Percentiles rank a stretch among this genome's conserved stretches.
phyloP scores from a whole-genome alignment of 306 rosid species.

The Vigna trinervia region DNA sequence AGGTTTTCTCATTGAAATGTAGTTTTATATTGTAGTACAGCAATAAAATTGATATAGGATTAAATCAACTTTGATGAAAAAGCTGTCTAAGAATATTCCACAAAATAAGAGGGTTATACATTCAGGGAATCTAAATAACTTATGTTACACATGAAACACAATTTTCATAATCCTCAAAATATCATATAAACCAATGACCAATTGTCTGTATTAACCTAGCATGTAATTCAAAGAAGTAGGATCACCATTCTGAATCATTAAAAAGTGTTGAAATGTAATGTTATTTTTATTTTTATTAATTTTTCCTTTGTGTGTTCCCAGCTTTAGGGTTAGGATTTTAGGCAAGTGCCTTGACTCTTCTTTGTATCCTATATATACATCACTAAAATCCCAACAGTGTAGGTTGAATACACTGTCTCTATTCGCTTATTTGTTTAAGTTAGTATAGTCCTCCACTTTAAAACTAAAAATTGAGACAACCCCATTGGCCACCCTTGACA shows the following conservation, averaged over 20 bases:
- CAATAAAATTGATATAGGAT: not conserved
- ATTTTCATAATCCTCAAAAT: slow-evolving; percentile 22
- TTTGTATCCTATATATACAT: no score
- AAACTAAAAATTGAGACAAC: not conserved
- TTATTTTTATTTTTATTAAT: no score
- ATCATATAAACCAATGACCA: not conserved
- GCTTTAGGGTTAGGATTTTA: no score
- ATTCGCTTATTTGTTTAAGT: no score
- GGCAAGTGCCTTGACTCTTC: no score
- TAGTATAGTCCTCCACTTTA: not conserved
- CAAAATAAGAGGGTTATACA: not conserved
- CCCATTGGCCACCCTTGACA: not conserved
- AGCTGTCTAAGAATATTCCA: not conserved
- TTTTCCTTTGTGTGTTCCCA: no score
- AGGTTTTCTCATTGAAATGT: not conserved
- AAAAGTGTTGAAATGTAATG: not conserved
- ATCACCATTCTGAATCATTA: not conserved
- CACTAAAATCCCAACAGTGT: no score
- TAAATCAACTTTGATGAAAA: not conserved
- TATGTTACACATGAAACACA: slow-evolving; percentile 1
- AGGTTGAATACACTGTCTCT: no score
- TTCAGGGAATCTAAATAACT: slow-evolving; percentile 14
- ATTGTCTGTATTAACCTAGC: slow-evolving; percentile 6
- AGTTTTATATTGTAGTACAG: not conserved
- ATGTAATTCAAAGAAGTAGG: not conserved